Base-by-base conservation (phyloP, 1,284 basidiomycete genomes). In the Fomitiporia mediterranea region DNA sequence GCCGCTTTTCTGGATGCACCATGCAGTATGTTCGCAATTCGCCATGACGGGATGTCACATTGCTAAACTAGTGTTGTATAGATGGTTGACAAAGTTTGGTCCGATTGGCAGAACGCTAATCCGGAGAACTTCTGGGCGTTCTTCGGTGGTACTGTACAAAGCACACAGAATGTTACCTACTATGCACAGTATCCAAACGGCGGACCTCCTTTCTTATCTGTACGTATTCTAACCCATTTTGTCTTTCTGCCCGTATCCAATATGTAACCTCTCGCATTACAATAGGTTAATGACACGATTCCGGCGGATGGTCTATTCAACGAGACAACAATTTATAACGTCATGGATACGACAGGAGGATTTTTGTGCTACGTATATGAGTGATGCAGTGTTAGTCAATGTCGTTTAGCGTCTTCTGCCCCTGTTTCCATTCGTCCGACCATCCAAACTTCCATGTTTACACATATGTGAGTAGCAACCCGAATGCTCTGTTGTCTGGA, bases 51-150 rank as follows among this genome's bases (percentile, higher is more conserved):
- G 6, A 2, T 2, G 19, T 9, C 44, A 15, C 4, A n/a, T 30
- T 13, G 11, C n/a, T 38, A 42, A 32, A 2, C 27, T 23, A 15
- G 42, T 39, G 27, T 6, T 37, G n/a, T 21, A 13, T 47, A 72
- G 72, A 74, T 73, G 71, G 64, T 74, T 13, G 72, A 73, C 60
- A 71, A 70, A 58, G 56, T 73, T 5, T 74, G 72, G 72, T 69
- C 59, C 32, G 68, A 73, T 53, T 74, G 72, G 73, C 73, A 74
- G 60, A 58, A 63, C 57, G 60, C 57, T 15, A 40, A 68, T 55
- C 37, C 61, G 0, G 48, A 42, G 7, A 71, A 70, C 63, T 63
- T 61, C 51, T 64, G 62, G 60, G 64, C 63, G 23, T 71, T 65
- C 57, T 57, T 61, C 21, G 72, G 71, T 30, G 72, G 72, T 6